Conservation (phyloP, 2,329 filamentous ascomycete species). For the Cladosporium sp. region DNA sequence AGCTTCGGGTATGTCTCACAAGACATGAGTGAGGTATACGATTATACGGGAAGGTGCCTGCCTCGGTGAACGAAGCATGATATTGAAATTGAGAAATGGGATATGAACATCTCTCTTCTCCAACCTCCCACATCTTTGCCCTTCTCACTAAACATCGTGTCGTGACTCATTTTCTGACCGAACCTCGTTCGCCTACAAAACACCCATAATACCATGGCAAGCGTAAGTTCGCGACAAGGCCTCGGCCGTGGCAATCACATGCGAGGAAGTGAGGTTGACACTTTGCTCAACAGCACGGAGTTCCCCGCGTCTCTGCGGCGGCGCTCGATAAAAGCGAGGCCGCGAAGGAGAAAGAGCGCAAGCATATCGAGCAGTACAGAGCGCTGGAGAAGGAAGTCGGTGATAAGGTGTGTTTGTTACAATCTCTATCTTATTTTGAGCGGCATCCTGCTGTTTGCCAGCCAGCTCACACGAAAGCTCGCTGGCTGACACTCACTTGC, state of each 20-base stretch:
- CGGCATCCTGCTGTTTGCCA: constrained; percentile 30
- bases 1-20: neutral
- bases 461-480: neutral
- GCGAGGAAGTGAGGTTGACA: constrained; percentile 27
- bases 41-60: neutral
- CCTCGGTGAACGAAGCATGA: neutral
- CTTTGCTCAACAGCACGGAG: constrained; percentile 68
- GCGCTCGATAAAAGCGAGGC: constrained; percentile 66
- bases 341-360: constrained; percentile 69
- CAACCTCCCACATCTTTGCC: neutral
- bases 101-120: neutral
- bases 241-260: constrained; percentile 32
- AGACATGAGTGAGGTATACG: neutral
- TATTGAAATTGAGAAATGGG: neutral
- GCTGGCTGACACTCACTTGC: constrained; percentile 57
- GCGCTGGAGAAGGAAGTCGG: constrained; percentile 69
- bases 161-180: neutral
- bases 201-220: neutral
- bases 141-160: neutral
- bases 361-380: constrained; percentile 76
- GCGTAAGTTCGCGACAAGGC: neutral
- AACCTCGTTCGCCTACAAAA: neutral
- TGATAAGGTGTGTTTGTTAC: constrained; percentile 54
- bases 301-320: constrained; percentile 60
- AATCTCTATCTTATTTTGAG: constrained; percentile 61